These are phyloP conservation scores for Termitomyces titanicus DNA, from an alignment of 768 basidiomycete genomes.

Conservation along the genomic window DNA sequence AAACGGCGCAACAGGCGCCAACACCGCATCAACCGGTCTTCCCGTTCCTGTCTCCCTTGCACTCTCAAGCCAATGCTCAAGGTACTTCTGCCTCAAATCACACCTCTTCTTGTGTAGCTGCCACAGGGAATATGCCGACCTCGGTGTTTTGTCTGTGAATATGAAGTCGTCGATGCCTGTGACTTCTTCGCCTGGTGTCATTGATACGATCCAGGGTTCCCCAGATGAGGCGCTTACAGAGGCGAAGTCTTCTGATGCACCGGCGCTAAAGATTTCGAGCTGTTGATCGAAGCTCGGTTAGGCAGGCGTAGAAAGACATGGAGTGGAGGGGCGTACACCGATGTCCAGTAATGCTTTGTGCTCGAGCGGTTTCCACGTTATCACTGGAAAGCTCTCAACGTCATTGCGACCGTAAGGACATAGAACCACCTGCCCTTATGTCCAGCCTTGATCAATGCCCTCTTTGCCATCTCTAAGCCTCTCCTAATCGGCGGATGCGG, in stretches of 20 bases:
- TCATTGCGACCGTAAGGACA: neutral
- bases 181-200: slow-evolving; percentile 28
- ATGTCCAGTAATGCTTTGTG: slow-evolving; percentile 42
- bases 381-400: slow-evolving; percentile 39
- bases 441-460: slow-evolving; percentile 53
- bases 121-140: slow-evolving; percentile 59
- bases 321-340: slow-evolving; percentile 30
- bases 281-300: slow-evolving; percentile 11
- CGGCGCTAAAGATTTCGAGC: slow-evolving; percentile 40
- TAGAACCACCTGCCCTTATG: slow-evolving; percentile 48
- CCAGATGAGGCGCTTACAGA: slow-evolving; percentile 31
- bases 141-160: neutral
- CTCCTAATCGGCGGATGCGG: slow-evolving; percentile 66
- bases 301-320: neutral
- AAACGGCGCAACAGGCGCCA: slow-evolving; percentile 58
- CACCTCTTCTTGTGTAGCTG: slow-evolving; percentile 51
- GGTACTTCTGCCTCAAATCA: slow-evolving; percentile 50
- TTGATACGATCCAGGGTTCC: slow-evolving; percentile 52
- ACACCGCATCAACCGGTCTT: slow-evolving; percentile 72
- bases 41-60: slow-evolving; percentile 53
- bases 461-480: slow-evolving; percentile 52
- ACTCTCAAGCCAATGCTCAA: slow-evolving; percentile 62
- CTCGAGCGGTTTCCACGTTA: slow-evolving; percentile 62
- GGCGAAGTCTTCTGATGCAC: slow-evolving; percentile 44
- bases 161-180: neutral